Evolutionary conservation across 495 filamentous ascomycete species (phyloP), one percentile per base, ranked within the genome.

Genomic region (Penicilliopsis zonata): DNA sequence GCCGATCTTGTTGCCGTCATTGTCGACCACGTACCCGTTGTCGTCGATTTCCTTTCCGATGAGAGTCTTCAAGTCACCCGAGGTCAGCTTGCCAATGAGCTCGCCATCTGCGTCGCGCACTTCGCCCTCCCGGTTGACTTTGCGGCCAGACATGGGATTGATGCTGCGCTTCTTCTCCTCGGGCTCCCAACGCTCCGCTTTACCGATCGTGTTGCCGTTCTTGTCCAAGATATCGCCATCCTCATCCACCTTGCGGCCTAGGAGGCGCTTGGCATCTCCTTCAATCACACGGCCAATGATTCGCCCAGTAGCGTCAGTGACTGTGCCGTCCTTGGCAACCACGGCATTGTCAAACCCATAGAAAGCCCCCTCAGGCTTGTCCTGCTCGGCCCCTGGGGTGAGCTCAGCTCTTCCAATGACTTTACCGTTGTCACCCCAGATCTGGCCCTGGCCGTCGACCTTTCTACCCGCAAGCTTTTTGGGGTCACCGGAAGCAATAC

Each of bases 201-300:
- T 74, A 31, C 85, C 85, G 40, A 84, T 77, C 27, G 78, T 69
- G 45, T 86, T 87, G 24, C 85, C 85, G 30, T 72, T 72, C 43
- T 74, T 77, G 50, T 88, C 85, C 19, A 86, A 57, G 38, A 93
- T 80, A 37, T 90, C 84, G 8, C 85, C 85, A 46, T 93, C 85
- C 22, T 80, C 67, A 43, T 90, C 85, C 25, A 90, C 82, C 12
- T 62, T 53, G 41, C 80, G 77, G n/a, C 83, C 83, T 23, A 78
- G 63, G 8, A 92, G 70, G 31, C 69, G 69, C 59, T 80, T 80
- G 10, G 74, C 37, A 34, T 93, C 82, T 21, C 85, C 85, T 35
- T 86, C 74, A 10, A 78, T 57, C 14, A 93, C 62, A 34, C 71
- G 61, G 16, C 85, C 85, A 29, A 93, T 72, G 30, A 73, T 59